Evolutionary conservation across 768 basidiomycete genomes (phyloP).

Genomic region (Russula abietina): DNA sequence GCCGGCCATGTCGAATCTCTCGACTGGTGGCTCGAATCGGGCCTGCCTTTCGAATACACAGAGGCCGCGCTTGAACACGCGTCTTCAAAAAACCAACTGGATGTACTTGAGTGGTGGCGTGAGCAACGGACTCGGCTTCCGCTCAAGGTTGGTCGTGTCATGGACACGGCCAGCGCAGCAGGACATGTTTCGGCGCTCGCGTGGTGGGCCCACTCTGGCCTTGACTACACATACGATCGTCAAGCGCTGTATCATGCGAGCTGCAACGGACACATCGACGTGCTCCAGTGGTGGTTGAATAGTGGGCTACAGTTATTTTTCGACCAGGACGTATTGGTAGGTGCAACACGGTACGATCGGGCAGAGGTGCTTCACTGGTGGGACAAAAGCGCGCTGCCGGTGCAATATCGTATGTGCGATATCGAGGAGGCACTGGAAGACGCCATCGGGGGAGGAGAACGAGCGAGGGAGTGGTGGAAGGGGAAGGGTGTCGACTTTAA

Average conservation of each 20-base stretch:
- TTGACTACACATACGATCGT: slow-evolving; percentile 74
- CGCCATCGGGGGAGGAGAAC: slow-evolving; percentile 72
- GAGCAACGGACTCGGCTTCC: slow-evolving; percentile 47
- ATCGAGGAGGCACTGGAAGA: slow-evolving; percentile 90
- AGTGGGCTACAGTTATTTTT: slow-evolving; percentile 73
- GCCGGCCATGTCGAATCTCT: slow-evolving; percentile 69
- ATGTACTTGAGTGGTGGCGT: slow-evolving; percentile 82
- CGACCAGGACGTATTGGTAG: slow-evolving; percentile 72
- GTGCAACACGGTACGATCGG: slow-evolving; percentile 76
- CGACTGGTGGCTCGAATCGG: slow-evolving; percentile 76
- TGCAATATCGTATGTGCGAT: slow-evolving; percentile 87
- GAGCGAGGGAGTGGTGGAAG: slow-evolving; percentile 76
- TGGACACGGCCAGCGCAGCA: slow-evolving; percentile 79
- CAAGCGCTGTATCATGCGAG: slow-evolving; percentile 74
- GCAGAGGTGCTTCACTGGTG: slow-evolving; percentile 86
- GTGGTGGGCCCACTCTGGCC: slow-evolving; percentile 78
- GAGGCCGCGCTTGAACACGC: slow-evolving; percentile 76
- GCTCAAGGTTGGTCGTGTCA: slow-evolving; percentile 76
- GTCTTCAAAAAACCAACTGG: slow-evolving; percentile 69
- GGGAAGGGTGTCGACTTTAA: slow-evolving; percentile 76
- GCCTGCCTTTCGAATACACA: slow-evolving; percentile 63
- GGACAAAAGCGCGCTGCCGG: slow-evolving; percentile 68
- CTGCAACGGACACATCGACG: slow-evolving; percentile 72
- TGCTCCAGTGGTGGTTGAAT: slow-evolving; percentile 78
- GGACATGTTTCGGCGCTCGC: slow-evolving; percentile 71